phyloP scores from a whole-genome alignment of 1,284 basidiomycete genomes.

The Leccinum solheimii region DNA sequence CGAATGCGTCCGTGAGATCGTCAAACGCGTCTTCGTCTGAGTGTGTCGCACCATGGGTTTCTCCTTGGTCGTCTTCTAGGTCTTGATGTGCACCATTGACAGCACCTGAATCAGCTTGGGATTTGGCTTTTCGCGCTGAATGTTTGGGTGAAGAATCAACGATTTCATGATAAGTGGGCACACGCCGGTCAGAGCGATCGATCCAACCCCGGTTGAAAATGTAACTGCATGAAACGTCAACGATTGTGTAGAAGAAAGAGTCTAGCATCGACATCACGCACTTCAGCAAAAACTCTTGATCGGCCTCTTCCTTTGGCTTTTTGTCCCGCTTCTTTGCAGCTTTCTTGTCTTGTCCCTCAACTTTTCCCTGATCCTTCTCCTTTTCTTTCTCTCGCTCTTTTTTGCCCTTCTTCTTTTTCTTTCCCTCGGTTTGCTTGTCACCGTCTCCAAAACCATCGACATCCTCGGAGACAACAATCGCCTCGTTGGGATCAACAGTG shows the following conservation, averaged over 20 bases:
- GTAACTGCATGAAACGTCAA: conserved; percentile 57
- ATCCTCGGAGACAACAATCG: conserved; percentile 20
- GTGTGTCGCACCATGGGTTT: conserved; percentile 33
- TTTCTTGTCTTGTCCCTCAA: conserved; percentile 33
- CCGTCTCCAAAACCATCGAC: conserved; percentile 31
- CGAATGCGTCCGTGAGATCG: conserved; percentile 70
- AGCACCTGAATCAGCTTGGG: conserved; percentile 19
- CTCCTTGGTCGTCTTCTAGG: conserved; percentile 34
- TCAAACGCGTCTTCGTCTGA: conserved; percentile 64
- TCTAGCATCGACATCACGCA: conserved; percentile 41
- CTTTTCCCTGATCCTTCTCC: conserved; percentile 32
- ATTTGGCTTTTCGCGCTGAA: conserved; percentile 35
- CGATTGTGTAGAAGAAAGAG: background rate
- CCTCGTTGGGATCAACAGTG: conserved; percentile 39
- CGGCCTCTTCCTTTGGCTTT: conserved; percentile 56
- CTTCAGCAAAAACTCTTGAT: conserved; percentile 91
- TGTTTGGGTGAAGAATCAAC: conserved; percentile 40
- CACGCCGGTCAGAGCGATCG: conserved; percentile 66
- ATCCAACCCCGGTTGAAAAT: conserved; percentile 96
- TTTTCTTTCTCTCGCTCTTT: conserved; percentile 35
- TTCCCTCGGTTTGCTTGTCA: conserved; percentile 34
- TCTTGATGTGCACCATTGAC: conserved; percentile 24
- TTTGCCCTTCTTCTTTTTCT: conserved; percentile 35
- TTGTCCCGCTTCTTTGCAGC: conserved; percentile 34
- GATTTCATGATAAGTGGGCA: conserved; percentile 85